Conservation (phyloP, 225 moss, liverwort and hornwort genomes). For the Polytrichum formosum region DNA sequence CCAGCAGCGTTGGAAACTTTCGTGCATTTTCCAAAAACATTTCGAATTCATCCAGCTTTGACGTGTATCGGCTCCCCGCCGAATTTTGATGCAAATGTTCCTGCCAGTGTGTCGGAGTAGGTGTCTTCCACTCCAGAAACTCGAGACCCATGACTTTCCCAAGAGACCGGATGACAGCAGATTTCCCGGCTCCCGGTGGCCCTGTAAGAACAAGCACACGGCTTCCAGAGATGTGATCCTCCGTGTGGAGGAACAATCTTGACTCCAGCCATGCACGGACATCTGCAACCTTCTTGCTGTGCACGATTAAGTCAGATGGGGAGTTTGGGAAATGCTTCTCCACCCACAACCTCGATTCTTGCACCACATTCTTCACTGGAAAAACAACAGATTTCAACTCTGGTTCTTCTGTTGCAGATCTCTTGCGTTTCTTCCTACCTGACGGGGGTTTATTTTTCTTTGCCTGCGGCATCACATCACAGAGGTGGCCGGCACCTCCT, state of each 20-base stretch:
- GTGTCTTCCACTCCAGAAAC: conserved; percentile 81
- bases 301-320: conserved; percentile 63
- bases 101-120: conserved; percentile 89
- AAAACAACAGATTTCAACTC: background rate
- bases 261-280: conserved; percentile 79
- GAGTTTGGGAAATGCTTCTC: conserved; percentile 68
- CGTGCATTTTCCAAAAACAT: conserved; percentile 70
- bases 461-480: conserved; percentile 60
- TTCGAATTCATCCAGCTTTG: conserved; percentile 92
- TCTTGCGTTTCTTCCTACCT: conserved; percentile 51
- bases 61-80: conserved; percentile 64
- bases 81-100: conserved; percentile 76
- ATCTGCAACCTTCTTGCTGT: conserved; percentile 79
- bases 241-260: conserved; percentile 39
- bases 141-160: conserved; percentile 43
- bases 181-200: conserved; percentile 92
- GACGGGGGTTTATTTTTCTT: conserved; percentile 44
- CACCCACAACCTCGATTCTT: conserved; percentile 58
- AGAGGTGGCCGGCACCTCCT: background rate
- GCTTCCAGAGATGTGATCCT: conserved; percentile 38
- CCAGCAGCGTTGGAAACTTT: conserved; percentile 62
- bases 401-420: conserved; percentile 7
- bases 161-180: conserved; percentile 56
- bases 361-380: conserved; percentile 1
- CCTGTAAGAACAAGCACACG: conserved; percentile 73